Conservation (phyloP, 2,329 filamentous ascomycete species). For the Aureobasidium sp. region DNA sequence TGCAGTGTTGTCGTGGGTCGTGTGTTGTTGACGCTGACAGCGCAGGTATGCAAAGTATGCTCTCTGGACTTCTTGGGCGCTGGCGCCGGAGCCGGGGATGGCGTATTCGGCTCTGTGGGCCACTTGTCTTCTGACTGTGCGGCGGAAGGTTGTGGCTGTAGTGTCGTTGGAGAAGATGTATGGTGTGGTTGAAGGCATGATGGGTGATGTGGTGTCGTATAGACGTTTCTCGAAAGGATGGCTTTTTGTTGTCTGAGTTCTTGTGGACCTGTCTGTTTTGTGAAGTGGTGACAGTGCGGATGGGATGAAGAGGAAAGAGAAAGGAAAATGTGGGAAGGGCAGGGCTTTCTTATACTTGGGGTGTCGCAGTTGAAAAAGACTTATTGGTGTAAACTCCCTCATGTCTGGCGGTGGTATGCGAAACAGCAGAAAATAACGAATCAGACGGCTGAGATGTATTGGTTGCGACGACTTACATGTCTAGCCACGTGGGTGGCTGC, state of each 20-base stretch:
- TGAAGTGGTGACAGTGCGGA: not conserved
- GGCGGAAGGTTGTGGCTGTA: not conserved
- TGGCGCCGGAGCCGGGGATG: not conserved
- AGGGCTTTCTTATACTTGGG: not conserved
- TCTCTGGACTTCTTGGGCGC: not conserved
- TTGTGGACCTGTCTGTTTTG: not conserved
- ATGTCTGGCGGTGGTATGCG: not conserved
- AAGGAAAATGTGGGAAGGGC: not conserved
- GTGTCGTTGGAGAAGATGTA: not conserved
- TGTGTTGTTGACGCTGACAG: not conserved
- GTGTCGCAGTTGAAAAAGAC: too few relatives aligned
- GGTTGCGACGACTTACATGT: not conserved
- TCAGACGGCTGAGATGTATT: not conserved
- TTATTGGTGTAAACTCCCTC: not conserved
- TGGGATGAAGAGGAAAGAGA: not conserved
- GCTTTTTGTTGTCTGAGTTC: not conserved
- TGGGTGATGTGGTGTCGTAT: not conserved
- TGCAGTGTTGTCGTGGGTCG: too few relatives aligned
- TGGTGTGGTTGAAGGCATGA: not conserved
- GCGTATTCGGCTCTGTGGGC: not conserved
- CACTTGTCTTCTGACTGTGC: not conserved
- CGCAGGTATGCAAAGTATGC: not conserved
- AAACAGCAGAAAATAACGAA: not conserved
- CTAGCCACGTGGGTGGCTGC: not conserved
- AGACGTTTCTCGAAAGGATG: not conserved